A percentile compares a stretch with the other conserved stretches of the same genome.
These are phyloP conservation scores for Aegilops longissima DNA, from an alignment of 176 grass and related monocot species.

Conservation along the genomic window DNA sequence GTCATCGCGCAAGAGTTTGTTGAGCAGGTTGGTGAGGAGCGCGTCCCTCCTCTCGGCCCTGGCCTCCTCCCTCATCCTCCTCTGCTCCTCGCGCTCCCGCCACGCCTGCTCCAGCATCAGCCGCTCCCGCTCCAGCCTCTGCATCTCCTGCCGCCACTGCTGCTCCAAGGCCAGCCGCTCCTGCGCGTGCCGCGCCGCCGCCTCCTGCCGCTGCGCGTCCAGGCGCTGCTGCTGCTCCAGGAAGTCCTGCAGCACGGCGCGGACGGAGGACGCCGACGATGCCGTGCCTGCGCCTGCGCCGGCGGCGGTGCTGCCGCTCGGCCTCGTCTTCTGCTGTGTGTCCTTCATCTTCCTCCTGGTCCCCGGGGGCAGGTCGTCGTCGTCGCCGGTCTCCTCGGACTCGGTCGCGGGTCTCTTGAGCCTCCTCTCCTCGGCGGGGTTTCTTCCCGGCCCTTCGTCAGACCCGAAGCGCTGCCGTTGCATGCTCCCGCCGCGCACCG, in stretches of 20 bases:
- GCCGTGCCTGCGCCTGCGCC: background rate
- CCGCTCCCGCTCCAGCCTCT: conserved; percentile 76
- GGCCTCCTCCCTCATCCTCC: conserved; percentile 71
- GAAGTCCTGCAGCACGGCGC: conserved; percentile 64
- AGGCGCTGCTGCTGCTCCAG: conserved; percentile 74
- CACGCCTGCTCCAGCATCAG: conserved; percentile 75
- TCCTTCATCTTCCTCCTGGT: conserved; percentile 34
- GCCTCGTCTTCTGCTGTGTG: background rate
- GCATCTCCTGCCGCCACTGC: conserved; percentile 83
- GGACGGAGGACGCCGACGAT: conserved; percentile 20
- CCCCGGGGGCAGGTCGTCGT: background rate
- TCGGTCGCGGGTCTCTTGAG: conserved; percentile 33
- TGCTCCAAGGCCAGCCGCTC: conserved; percentile 71
- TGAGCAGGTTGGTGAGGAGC: conserved; percentile 56
- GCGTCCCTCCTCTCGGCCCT: conserved; percentile 69
- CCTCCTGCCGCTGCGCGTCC: conserved; percentile 68
- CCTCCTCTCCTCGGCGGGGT: conserved; percentile 40
- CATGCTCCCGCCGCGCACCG: conserved; percentile 37
- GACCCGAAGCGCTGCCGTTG: conserved; percentile 55
- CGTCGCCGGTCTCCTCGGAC: conserved; percentile 23
- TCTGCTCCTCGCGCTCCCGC: conserved; percentile 83
- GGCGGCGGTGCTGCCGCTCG: background rate
- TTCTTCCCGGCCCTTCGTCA: background rate
- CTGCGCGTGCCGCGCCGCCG: conserved; percentile 54
- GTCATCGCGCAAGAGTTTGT: conserved; percentile 67